Evolutionary conservation across 768 basidiomycete species (phyloP), one percentile per base, ranked within the genome.

Genomic region (Auriscalpium orientale): DNA sequence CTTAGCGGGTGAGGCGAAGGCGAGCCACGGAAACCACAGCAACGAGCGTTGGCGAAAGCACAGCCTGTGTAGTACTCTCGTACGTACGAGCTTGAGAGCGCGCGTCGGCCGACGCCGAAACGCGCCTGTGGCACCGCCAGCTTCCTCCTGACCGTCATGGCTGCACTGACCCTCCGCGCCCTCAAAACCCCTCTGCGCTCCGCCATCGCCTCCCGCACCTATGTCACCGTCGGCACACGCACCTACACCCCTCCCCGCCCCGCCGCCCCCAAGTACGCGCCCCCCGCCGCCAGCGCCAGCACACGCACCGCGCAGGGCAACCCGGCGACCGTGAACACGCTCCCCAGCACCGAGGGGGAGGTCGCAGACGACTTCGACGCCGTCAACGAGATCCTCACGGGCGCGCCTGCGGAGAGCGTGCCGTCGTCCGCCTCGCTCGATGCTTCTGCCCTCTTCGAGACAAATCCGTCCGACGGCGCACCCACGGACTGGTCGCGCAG

Each of bases 401-500:
- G 56, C n/a, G 4, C 28, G 2, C 66, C 61, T 33, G 54, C 60
- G 13, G 60, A 62, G 34, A 62, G 55, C 16, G 21, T 57, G 8
- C 58, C 64, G 13, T 56, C 62, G 20, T 62, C 65, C 13, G 62
- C 58, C 11, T 62, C 63, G 50, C 60, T 58, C 50, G 51, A 56
- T 4, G 58, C 61, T 9, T 43, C 58, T 2, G 55, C 58, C 9
- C 48, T 56, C n/a, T 28, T 28, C 28, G 28, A 28, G 28, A 28
- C 28, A 28, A 28, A 28, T 28, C 53, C 56, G 37, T 54, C 56
- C 33, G 37, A 46, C 4, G 58, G 54, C 43, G 46, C 62, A 5
- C 35, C 62, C n/a, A 87, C 80, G 1, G 90, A 98, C 69, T 98
- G 95, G 95, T 89, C 90, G 1, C 86, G 80, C 65, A 88, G 85